Evolutionary conservation across 202 grass and related monocot genomes (phyloP).

Genomic region (Cymbopogon flexuosus): DNA sequence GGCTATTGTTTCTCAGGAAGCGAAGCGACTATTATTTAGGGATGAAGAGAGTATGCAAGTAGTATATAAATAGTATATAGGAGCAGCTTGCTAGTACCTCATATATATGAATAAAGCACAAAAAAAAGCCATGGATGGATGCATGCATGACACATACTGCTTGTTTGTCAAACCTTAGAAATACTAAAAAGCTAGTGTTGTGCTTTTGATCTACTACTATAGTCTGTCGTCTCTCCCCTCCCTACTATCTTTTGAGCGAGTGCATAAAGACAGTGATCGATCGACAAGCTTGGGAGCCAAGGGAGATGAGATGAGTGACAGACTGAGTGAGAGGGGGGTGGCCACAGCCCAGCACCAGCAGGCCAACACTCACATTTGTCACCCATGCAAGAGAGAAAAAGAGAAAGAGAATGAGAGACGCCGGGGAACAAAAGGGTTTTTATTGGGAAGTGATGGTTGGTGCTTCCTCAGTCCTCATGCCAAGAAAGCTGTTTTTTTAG

Average conservation of each 20-base stretch:
- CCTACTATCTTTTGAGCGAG: constrained; percentile 18
- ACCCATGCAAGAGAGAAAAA: constrained; percentile 34
- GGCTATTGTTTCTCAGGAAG: no score
- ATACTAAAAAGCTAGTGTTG: constrained; percentile 31
- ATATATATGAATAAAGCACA: constrained; percentile 37
- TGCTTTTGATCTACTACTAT: constrained; percentile 15
- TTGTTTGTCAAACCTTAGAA: constrained; percentile 48
- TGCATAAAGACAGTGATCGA: constrained; percentile 44
- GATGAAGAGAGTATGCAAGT: no score
- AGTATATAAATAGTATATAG: no score
- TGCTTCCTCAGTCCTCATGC: constrained; percentile 57
- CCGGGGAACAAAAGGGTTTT: constrained; percentile 13
- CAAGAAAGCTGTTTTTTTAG: constrained; percentile 52
- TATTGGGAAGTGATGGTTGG: constrained; percentile 61
- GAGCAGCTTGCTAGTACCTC: background rate
- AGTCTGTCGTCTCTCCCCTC: background rate
- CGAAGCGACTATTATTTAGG: no score
- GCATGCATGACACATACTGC: constrained; percentile 7
- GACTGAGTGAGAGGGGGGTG: background rate
- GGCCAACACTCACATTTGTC: constrained; percentile 52
- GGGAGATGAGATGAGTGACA: constrained; percentile 28
- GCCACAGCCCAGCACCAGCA: constrained; percentile 31
- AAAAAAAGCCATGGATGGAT: constrained; percentile 21
- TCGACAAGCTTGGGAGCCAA: constrained; percentile 53
- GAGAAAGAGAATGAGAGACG: background rate